A percentile compares a stretch with the other conserved stretches of the same genome.
phyloP scores from a whole-genome alignment of 106 monocot genomes.

The Allium cepa region DNA sequence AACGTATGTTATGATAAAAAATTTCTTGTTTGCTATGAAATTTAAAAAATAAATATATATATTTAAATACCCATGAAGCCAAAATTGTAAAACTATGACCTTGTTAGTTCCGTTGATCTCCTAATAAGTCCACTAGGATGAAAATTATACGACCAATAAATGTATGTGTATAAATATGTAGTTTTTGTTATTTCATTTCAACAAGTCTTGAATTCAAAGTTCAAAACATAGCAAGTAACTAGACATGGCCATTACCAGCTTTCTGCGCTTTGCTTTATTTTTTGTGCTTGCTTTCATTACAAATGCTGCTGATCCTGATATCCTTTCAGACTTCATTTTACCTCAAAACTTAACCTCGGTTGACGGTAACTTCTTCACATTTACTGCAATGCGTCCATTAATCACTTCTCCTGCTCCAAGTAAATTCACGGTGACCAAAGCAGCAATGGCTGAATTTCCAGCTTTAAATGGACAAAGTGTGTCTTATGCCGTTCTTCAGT shows the following conservation, averaged over 20 bases:
- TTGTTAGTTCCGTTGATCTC: no score
- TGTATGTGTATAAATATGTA: no score
- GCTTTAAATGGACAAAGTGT: constrained; percentile 18
- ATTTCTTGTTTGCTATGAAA: no score
- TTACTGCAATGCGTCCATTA: constrained; percentile 1
- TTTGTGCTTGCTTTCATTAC: not conserved
- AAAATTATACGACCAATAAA: no score
- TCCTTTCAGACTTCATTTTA: constrained; percentile 10
- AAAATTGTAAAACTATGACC: no score
- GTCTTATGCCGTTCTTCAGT: constrained; percentile 7
- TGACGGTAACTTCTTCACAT: constrained; percentile 15
- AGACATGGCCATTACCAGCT: not conserved
- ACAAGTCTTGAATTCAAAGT: not conserved
- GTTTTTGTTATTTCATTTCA: no score
- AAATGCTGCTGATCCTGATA: constrained; percentile 14
- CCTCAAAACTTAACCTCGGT: not conserved
- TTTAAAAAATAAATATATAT: no score
- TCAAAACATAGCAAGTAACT: not conserved
- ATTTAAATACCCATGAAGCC: no score
- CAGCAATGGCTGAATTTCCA: constrained; percentile 6
- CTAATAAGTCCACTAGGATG: no score
- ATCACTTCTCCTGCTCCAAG: not conserved
- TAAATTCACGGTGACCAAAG: constrained; percentile 7
- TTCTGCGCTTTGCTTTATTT: not conserved
- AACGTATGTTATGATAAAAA: no score